Evolutionary conservation across 768 basidiomycete species (phyloP).

Genomic region (Termitomyces sp.): DNA sequence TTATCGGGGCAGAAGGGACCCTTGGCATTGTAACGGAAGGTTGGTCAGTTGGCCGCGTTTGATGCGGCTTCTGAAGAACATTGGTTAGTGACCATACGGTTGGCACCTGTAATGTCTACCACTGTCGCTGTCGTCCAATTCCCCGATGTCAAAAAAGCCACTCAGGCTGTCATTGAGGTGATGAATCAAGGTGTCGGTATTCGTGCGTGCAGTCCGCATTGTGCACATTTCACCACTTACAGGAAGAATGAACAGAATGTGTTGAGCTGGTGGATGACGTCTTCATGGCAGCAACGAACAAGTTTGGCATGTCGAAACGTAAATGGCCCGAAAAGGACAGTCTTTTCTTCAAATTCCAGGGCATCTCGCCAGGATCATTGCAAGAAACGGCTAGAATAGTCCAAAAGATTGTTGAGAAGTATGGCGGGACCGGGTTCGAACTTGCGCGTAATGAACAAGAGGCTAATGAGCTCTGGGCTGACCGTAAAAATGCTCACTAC

Average conservation of each 20-base stretch:
- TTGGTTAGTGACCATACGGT: conserved; percentile 64
- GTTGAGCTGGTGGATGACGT: conserved; percentile 77
- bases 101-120: conserved; percentile 80
- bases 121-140: conserved; percentile 83
- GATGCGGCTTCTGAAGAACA: neutral
- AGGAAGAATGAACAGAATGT: conserved; percentile 50
- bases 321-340: conserved; percentile 64
- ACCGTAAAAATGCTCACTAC: conserved; percentile 65
- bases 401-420: conserved; percentile 51
- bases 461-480: conserved; percentile 70
- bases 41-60: conserved; percentile 17
- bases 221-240: neutral
- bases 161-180: conserved; percentile 71
- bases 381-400: conserved; percentile 59
- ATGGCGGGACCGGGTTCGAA: conserved; percentile 67
- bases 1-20: conserved; percentile 79
- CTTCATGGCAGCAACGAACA: conserved; percentile 63
- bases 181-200: conserved; percentile 71
- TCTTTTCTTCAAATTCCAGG: conserved; percentile 88
- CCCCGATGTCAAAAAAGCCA: conserved; percentile 69
- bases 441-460: conserved; percentile 64
- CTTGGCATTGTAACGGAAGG: conserved; percentile 90
- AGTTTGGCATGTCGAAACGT: conserved; percentile 47
- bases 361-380: conserved; percentile 56
- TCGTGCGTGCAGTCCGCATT: conserved; percentile 49